These are phyloP conservation scores for Zopfochytrium polystomum DNA, from an alignment of 371 early-diverging fungal species.

Conservation along the genomic window DNA sequence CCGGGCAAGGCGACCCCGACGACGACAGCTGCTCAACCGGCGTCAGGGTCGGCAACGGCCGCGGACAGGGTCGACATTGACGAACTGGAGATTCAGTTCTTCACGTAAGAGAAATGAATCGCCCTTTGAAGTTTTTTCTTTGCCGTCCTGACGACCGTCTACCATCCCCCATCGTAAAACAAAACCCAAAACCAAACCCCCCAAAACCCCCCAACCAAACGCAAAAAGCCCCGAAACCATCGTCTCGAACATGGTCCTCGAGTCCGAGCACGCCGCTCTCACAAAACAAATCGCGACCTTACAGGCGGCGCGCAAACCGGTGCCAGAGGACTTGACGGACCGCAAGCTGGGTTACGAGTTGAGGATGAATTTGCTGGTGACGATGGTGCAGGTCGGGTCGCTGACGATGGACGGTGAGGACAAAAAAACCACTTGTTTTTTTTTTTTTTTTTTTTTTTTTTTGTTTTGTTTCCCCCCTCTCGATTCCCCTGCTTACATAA, in stretches of 20 bases:
- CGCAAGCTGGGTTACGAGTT: slow-evolving; percentile 67
- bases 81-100: slow-evolving; percentile 31
- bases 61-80: slow-evolving; percentile 30
- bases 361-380: slow-evolving; percentile 77
- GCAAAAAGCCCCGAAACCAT: slow-evolving; percentile 62
- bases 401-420: slow-evolving; percentile 69
- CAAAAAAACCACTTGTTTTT: no score
- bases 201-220: no score
- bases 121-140: not conserved
- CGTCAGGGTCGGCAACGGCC: no score
- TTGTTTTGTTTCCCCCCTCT: slow-evolving; percentile 6
- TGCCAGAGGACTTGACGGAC: slow-evolving; percentile 63
- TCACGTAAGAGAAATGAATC: slow-evolving; percentile 26
- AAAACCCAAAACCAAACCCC: no score
- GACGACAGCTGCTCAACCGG: slow-evolving; percentile 20
- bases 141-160: not conserved
- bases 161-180: no score
- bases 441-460: not conserved
- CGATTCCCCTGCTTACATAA: not conserved
- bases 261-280: slow-evolving; percentile 61
- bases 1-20: not conserved
- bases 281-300: slow-evolving; percentile 50
- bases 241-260: slow-evolving; percentile 75
- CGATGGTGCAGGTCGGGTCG: slow-evolving; percentile 71
- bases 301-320: slow-evolving; percentile 38